Percentiles rank a stretch among this genome's conserved stretches.
Conservation (phyloP, 2,329 filamentous ascomycete species). For the Paraphaeosphaeria sporulosa region DNA sequence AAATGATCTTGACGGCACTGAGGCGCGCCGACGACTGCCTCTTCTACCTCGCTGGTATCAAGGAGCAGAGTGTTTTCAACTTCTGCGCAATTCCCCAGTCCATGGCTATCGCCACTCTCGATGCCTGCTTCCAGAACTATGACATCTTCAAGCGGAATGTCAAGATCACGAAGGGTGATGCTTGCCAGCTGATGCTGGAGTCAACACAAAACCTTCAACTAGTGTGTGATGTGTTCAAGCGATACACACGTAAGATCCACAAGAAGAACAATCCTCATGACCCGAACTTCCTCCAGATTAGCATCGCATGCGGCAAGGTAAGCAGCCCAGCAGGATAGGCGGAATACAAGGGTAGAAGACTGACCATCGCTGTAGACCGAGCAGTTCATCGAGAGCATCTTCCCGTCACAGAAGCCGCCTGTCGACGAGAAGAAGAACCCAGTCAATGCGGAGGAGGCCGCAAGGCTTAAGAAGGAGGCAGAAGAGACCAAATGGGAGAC, state of each 20-base stretch:
- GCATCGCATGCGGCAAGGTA: conserved; percentile 86
- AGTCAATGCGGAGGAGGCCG: conserved; percentile 63
- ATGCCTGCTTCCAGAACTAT: conserved; percentile 91
- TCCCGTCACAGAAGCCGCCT: conserved; percentile 81
- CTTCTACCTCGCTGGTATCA: conserved; percentile 95
- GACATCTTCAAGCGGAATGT: conserved; percentile 84
- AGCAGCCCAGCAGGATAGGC: conserved; percentile 25
- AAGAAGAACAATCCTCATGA: conserved; percentile 94
- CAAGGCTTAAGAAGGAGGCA: conserved; percentile 60
- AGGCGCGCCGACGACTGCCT: conserved; percentile 89
- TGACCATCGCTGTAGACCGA: conserved; percentile 70
- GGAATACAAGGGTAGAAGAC: conserved; percentile 3
- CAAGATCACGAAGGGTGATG: conserved; percentile 96
- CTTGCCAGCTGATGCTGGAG: conserved; percentile 89
- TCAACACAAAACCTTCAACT: conserved; percentile 88
- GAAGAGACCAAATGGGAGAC: conserved; percentile 63
- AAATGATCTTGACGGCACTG: conserved; percentile 92
- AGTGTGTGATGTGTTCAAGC: conserved; percentile 82
- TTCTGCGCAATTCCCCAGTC: conserved; percentile 96
- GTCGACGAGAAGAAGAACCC: conserved; percentile 34
- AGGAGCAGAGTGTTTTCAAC: conserved; percentile 98
- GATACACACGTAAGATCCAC: conserved; percentile 81
- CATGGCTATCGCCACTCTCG: conserved; percentile 96
- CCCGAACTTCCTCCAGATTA: conserved; percentile 91
- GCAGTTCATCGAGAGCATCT: conserved; percentile 93